phyloP scores from a whole-genome alignment of 148 eudicot genomes.

The Fagopyrum esculentum region DNA sequence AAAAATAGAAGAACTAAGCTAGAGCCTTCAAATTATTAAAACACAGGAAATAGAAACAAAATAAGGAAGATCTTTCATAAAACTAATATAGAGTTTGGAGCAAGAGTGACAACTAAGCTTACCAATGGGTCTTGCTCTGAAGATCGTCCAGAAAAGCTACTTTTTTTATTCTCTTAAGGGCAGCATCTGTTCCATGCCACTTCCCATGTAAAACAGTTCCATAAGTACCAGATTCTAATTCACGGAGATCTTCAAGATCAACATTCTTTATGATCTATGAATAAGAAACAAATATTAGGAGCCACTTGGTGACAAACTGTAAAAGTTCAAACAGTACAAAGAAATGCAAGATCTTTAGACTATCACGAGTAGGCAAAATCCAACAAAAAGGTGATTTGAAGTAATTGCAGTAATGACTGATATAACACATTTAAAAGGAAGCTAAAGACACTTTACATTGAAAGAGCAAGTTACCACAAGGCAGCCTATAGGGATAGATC shows the following conservation, averaged over 20 bases:
- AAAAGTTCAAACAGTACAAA: neutral
- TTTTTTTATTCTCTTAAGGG: conserved; percentile 86
- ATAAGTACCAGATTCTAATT: conserved; percentile 91
- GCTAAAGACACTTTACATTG: neutral
- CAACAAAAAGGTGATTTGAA: neutral
- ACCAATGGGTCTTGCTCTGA: conserved; percentile 92
- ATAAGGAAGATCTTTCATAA: no score
- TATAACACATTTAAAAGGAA: neutral
- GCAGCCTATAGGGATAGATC: neutral
- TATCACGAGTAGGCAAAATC: neutral
- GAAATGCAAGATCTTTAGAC: neutral
- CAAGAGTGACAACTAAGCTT: conserved; percentile 14
- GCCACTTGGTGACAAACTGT: neutral
- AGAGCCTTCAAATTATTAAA: no score
- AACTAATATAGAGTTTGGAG: neutral
- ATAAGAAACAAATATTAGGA: conserved; percentile 15
- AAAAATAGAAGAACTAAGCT: no score
- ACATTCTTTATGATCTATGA: conserved; percentile 71
- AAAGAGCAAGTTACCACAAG: neutral
- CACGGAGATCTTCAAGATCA: conserved; percentile 84
- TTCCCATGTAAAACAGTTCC: conserved; percentile 97
- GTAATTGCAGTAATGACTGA: neutral
- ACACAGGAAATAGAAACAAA: no score
- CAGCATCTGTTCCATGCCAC: conserved; percentile 97
- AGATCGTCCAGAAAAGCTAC: conserved; percentile 89